phyloP scores from a whole-genome alignment of 768 basidiomycete species.

The Termitomyces sp. region DNA sequence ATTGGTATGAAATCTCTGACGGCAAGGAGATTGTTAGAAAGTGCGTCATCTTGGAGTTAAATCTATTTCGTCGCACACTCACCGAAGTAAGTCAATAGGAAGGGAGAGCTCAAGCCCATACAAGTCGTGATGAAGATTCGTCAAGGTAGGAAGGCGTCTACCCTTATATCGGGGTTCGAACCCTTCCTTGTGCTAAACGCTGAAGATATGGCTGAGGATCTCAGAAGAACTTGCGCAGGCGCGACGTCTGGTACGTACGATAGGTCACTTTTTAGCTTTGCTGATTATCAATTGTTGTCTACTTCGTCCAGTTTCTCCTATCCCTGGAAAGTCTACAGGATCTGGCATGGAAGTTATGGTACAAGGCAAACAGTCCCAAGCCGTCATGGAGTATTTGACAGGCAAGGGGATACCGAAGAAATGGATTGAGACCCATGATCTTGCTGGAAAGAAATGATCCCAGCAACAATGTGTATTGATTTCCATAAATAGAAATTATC shows the following conservation, averaged over 20 bases:
- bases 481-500: background rate
- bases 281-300: background rate
- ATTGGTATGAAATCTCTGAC: conserved; percentile 63
- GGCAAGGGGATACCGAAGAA: conserved; percentile 73
- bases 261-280: background rate
- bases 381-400: conserved; percentile 61
- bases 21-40: conserved; percentile 54
- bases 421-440: conserved; percentile 64
- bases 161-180: conserved; percentile 77
- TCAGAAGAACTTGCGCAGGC: conserved; percentile 73
- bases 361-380: conserved; percentile 76
- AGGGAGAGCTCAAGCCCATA: conserved; percentile 71
- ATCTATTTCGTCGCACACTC: background rate
- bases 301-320: conserved; percentile 46
- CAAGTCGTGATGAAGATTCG: conserved; percentile 64
- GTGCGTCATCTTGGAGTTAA: conserved; percentile 31
- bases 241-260: conserved; percentile 62
- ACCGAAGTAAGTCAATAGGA: conserved; percentile 38
- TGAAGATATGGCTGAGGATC: conserved; percentile 72
- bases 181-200: conserved; percentile 61
- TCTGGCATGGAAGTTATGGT: conserved; percentile 69
- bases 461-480: too few relatives aligned
- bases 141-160: conserved; percentile 75
- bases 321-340: conserved; percentile 46
- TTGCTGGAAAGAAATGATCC: conserved; percentile 43